phyloP scores from a whole-genome alignment of 805 yeast genomes.

The Helenozyma rhizophorensis region DNA sequence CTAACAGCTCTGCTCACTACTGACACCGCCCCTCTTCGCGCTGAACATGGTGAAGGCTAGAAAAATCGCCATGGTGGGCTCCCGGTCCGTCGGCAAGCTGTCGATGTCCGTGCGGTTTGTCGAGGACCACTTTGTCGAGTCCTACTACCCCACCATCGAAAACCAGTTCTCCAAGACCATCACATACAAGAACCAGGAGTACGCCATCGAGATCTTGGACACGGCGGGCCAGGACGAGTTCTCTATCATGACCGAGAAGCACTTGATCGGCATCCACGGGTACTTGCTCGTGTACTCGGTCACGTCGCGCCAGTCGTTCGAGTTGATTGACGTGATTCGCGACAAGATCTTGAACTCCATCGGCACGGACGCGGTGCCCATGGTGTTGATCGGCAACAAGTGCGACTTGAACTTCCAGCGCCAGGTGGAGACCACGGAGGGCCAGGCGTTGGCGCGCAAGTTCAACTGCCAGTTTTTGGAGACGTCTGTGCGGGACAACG shows the following conservation, averaged over 20 bases:
- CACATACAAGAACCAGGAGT: constrained; percentile 66
- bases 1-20: no score
- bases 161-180: constrained; percentile 74
- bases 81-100: constrained; percentile 85
- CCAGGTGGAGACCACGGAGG: constrained; percentile 22
- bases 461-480: constrained; percentile 46
- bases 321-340: constrained; percentile 67
- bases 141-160: constrained; percentile 88
- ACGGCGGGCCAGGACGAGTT: constrained; percentile 95
- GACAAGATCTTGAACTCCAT: constrained; percentile 76
- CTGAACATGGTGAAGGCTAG: constrained; percentile 47
- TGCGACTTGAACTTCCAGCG: constrained; percentile 16
- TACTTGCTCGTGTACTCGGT: constrained; percentile 79
- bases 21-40: background rate
- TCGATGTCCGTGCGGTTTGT: constrained; percentile 80
- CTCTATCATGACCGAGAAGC: constrained; percentile 72
- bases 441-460: constrained; percentile 36
- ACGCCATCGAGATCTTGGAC: constrained; percentile 79
- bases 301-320: constrained; percentile 72
- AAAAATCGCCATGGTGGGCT: constrained; percentile 82
- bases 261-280: constrained; percentile 79
- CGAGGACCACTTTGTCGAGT: constrained; percentile 83
- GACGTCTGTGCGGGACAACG: constrained; percentile 45
- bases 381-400: constrained; percentile 33
- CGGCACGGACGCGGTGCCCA: constrained; percentile 45